Base-by-base conservation (phyloP, 2,329 filamentous ascomycete genomes). In the Hypoxylon sp. region DNA sequence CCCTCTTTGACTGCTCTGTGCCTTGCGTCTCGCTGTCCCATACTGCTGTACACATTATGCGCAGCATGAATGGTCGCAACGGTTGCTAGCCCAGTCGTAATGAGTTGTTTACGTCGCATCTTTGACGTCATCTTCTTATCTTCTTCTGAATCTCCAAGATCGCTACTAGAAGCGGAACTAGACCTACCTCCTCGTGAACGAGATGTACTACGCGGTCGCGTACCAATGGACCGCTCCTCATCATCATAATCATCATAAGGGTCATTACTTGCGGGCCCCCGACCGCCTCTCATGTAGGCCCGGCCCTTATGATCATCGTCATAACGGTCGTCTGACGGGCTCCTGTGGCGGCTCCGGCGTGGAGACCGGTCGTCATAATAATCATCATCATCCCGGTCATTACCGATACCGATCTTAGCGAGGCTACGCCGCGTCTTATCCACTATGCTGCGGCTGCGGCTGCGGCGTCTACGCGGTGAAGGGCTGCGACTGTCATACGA, bases 391-490 rank as follows among this genome's bases (percentile, higher is more conserved):
- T 82, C 79, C 48, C 80, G 79, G 9, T 79, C 84, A 59, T 80
- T 86, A 56, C 88, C 88, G 35, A 91, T 80, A 52, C 89, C 89
- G 13, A 91, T 81, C 76, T 87, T 89, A 71, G 88, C 88, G 39
- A 91, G 81, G 59, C 88, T 84, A 67, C 87, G 87, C 62, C 89
- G 87, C 19, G 88, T 87, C 58, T 83, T 83, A 75, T 90, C 88
- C 8, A 90, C 88, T n/a, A 91, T 85, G 76, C 88, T 91, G 68
- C 88, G 88, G 81, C 89, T 91, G 70, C 88, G 86, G 79, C 87
- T 87, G 53, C 53, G 65, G 67, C 70, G 79, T 39, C 75, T 76
- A 19, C 73, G 76, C 59, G 85, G 81, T 2, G 82, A 82, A 1
- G 82, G 83, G 2, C 75, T 77, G 42, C 81, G 82, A 70, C 81